Percentiles rank a stretch among this genome's conserved stretches.
phyloP scores from a whole-genome alignment of 192 early-diverging fungal species.

The Coemansia sp. region DNA sequence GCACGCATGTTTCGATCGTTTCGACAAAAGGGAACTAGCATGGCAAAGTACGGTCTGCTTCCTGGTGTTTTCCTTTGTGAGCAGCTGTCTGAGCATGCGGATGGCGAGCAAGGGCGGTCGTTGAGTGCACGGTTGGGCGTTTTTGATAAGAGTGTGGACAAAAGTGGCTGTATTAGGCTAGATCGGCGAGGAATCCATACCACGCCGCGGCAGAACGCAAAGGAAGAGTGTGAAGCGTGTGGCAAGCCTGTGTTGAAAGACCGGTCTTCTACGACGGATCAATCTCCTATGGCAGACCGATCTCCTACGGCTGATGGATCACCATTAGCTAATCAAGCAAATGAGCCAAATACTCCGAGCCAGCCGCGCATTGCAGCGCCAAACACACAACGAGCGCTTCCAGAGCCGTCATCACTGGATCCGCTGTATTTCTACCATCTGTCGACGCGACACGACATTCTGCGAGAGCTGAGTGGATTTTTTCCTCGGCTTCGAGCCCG shows the following conservation, averaged over 20 bases:
- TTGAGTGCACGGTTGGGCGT: no score
- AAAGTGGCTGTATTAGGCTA: neutral
- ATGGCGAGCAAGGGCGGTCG: neutral
- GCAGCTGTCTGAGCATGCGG: constrained; percentile 12
- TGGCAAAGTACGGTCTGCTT: constrained; percentile 29
- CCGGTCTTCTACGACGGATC: neutral
- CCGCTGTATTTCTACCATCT: constrained; percentile 39
- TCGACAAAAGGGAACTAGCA: constrained; percentile 3
- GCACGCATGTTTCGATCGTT: neutral
- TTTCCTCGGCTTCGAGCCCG: constrained; percentile 63
- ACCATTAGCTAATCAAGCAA: no score
- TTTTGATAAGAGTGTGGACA: neutral
- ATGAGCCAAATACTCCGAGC: neutral
- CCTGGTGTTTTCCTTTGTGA: constrained; percentile 22
- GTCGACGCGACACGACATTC: constrained; percentile 44
- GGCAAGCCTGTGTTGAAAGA: neutral
- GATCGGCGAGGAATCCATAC: neutral
- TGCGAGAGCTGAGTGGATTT: constrained; percentile 61
- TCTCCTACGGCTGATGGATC: no score
- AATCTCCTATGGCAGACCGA: no score
- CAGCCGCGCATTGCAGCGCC: constrained; percentile 25
- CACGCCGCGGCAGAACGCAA: neutral
- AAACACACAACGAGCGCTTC: constrained; percentile 21
- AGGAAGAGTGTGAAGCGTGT: neutral
- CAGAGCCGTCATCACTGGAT: constrained; percentile 30